Evolutionary conservation across 2,329 filamentous ascomycete genomes (phyloP), one percentile per base, ranked within the genome.

Genomic region (Epichloe festucae): DNA sequence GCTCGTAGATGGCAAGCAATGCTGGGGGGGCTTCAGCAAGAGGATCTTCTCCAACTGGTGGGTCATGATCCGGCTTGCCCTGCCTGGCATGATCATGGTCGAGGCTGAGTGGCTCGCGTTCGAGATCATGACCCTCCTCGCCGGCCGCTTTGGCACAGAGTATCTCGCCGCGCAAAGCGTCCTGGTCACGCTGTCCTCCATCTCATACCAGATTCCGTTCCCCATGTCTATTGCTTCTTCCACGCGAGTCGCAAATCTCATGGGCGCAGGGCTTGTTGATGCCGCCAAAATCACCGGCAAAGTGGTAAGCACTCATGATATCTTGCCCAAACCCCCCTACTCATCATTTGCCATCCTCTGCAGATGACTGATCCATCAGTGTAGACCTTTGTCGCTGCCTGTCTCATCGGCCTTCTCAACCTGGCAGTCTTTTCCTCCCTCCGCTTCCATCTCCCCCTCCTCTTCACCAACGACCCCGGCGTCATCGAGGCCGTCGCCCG

Each of bases 31-130:
- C 12, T 85, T 94, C 64, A 85, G 81, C 46, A 74, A 70, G 55
- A 77, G 79, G 35, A 85, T 85, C 7, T 73, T 89, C 48, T 71
- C 73, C 48, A 91, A 91, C 62, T 93, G 87, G 87, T 53, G 91
- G 60, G 61, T 66, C 8, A 94, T 95, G 91, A 79, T 97, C 60
- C 81, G 82, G 46, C 82, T 97, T 39, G 89, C 91, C 0, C 72
- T 96, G 12, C 90, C 91, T 0, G 91, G 91, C 1, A 82, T 97
- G 65, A 73, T 95, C 57, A 96, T 96, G 90, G 85, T 97, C 2
- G 83, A 94, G 65, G 89, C 91, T 5, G 91, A 97, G 65, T 95
- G 87, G 70, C 77, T 96, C 11, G 89, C 90, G 6, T 97, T 97
- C 65, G 91, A 97, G 66, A 81, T 95, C 47, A 73, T 95, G 55